Conservation (phyloP, 2,329 filamentous ascomycete species). For the Aspergillus candidus region DNA sequence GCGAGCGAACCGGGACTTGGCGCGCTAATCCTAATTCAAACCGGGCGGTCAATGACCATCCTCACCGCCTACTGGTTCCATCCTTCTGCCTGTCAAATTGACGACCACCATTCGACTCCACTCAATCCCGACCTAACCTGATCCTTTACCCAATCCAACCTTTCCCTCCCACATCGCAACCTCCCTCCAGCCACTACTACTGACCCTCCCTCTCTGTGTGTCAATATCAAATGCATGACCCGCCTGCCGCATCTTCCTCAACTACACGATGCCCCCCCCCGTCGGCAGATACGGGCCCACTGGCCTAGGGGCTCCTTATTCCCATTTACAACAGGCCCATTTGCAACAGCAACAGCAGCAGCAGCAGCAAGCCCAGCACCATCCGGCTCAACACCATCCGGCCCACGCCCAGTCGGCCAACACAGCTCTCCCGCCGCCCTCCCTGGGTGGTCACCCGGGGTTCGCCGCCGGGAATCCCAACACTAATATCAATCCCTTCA, state of each 20-base stretch:
- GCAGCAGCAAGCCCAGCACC: conserved; percentile 36
- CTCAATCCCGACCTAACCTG: conserved; percentile 10
- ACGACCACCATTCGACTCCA: background rate
- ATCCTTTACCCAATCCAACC: conserved; percentile 1
- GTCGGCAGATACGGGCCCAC: conserved; percentile 53
- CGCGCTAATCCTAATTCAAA: conserved; percentile 28
- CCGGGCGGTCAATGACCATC: too few species aligned
- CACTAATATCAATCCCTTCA: conserved; percentile 62
- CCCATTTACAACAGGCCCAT: conserved; percentile 49
- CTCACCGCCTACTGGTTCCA: too few species aligned
- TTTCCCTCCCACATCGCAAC: conserved; percentile 7
- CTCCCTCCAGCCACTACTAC: conserved; percentile 7
- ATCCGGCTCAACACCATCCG: conserved; percentile 41
- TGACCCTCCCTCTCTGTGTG: background rate
- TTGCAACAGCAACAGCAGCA: conserved; percentile 40
- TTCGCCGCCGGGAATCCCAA: conserved; percentile 61
- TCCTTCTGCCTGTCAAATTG: background rate
- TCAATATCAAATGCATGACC: conserved; percentile 13
- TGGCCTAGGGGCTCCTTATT: conserved; percentile 55
- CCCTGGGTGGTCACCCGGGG: conserved; percentile 60
- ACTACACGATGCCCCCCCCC: conserved; percentile 50
- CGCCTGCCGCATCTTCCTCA: conserved; percentile 7
- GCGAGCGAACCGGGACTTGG: conserved; percentile 19
- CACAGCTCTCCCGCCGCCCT: conserved; percentile 48
- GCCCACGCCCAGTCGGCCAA: conserved; percentile 41